Evolutionary conservation across 1,284 basidiomycete species (phyloP).

Genomic region (Garcileccinum viscosum): DNA sequence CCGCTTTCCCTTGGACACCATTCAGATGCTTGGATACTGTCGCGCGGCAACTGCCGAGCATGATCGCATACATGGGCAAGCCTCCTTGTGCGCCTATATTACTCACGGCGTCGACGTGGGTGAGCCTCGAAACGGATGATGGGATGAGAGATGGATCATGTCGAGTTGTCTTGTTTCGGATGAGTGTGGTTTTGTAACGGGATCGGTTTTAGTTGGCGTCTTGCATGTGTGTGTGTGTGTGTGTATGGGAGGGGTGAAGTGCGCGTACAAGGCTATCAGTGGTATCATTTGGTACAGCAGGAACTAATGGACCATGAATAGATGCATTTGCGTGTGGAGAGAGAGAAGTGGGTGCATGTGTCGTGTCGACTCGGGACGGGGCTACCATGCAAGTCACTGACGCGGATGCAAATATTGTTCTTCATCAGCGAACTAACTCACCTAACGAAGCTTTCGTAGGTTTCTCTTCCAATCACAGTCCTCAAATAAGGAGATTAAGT

Average conservation of each 20-base stretch:
- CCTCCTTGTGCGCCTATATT: not conserved
- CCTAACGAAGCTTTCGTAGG: too few species aligned
- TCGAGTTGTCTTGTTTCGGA: slow-evolving; percentile 10
- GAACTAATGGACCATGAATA: not conserved
- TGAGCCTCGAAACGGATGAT: slow-evolving; percentile 11
- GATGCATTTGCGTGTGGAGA: not conserved
- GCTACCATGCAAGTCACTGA: not conserved
- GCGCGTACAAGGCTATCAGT: not conserved
- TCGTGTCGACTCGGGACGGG: not conserved
- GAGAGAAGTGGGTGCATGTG: not conserved
- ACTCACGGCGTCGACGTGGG: slow-evolving; percentile 2
- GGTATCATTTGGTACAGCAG: too few species aligned
- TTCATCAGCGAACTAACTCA: not conserved
- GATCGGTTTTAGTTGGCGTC: not conserved
- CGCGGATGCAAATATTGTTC: not conserved
- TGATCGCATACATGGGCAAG: slow-evolving; percentile 4
- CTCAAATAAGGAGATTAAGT: not conserved
- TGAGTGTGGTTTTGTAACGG: not conserved
- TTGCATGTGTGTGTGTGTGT: not conserved
- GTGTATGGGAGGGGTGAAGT: not conserved
- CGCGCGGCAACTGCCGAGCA: slow-evolving; percentile 1
- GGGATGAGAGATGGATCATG: slow-evolving; percentile 2
- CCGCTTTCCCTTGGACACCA: slow-evolving; percentile 2
- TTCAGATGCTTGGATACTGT: slow-evolving; percentile 19
- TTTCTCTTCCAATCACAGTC: not conserved